phyloP scores from a whole-genome alignment of 352 stramenopile species.

The Globisporangium polare region DNA sequence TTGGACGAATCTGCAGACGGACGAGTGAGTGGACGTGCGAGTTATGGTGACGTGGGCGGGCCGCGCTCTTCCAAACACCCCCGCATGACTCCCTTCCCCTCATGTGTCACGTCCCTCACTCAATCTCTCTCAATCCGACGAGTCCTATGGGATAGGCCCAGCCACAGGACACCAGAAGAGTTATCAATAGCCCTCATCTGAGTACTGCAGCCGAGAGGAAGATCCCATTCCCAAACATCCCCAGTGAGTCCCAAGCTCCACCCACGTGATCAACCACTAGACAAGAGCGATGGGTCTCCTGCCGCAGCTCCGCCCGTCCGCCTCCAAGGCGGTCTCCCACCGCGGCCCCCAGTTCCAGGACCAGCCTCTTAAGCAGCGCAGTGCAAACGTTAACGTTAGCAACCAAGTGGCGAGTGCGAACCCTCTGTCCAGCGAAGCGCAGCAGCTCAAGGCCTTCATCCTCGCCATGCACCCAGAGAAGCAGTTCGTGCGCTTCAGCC shows the following conservation, averaged over 20 bases:
- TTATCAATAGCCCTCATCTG: background rate
- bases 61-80: background rate
- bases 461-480: background rate
- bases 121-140: background rate
- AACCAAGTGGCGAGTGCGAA: background rate
- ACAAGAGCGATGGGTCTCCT: conserved; percentile 1
- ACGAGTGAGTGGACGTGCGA: background rate
- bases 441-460: conserved; percentile 14
- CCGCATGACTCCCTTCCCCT: background rate
- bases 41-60: too few relatives aligned
- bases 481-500: conserved; percentile 12
- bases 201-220: background rate
- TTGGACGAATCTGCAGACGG: background rate
- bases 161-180: background rate
- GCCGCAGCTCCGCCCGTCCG: conserved; percentile 2
- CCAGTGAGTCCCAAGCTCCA: background rate
- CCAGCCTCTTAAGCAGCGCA: background rate
- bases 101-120: background rate
- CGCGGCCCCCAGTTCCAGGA: background rate
- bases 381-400: background rate
- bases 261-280: background rate
- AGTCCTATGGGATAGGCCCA: background rate
- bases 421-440: background rate
- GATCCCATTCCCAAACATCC: background rate
- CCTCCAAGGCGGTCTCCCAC: conserved; percentile 1